A percentile compares a stretch with the other conserved stretches of the same genome.
These are phyloP conservation scores for Trichoderma koningiopsis DNA, from an alignment of 2,329 filamentous ascomycete species.

Conservation along the genomic window DNA sequence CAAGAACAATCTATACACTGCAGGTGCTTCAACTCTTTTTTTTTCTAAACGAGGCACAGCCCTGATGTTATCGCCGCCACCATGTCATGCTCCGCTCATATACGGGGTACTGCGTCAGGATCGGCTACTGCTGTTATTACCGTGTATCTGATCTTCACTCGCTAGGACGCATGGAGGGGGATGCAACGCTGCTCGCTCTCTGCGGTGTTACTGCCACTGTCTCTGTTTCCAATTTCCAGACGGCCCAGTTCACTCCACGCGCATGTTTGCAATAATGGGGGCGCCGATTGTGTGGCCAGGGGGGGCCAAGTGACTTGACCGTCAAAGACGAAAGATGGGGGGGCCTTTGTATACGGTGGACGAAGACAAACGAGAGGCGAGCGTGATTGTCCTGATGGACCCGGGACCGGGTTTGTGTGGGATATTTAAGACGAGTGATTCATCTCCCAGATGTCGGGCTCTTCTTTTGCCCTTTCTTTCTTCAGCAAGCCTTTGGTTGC, in stretches of 20 bases:
- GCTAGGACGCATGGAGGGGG: background rate
- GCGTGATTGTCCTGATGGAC: background rate
- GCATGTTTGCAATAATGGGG: slow-evolving; percentile 2
- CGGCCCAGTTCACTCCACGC: background rate
- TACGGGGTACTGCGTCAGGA: slow-evolving; percentile 15
- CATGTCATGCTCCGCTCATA: slow-evolving; percentile 16
- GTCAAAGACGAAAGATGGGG: background rate
- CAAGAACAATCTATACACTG: background rate
- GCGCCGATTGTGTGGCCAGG: background rate
- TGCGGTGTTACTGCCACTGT: slow-evolving; percentile 19
- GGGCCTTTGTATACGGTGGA: background rate
- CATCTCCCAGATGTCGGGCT: slow-evolving; percentile 19
- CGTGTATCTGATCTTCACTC: slow-evolving; percentile 15
- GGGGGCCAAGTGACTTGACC: background rate
- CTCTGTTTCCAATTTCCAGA: slow-evolving; percentile 29
- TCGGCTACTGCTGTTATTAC: slow-evolving; percentile 2
- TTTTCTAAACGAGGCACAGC: background rate
- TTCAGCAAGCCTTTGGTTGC: slow-evolving; percentile 24
- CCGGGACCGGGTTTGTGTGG: background rate
- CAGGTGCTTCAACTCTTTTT: background rate
- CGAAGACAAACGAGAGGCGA: background rate
- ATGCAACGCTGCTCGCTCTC: background rate
- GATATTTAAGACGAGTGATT: slow-evolving; percentile 31
- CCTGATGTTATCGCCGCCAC: background rate
- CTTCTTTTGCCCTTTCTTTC: slow-evolving; percentile 10